Base-by-base conservation (phyloP, 2,329 filamentous ascomycete species). In the Chaetomium globosum region DNA sequence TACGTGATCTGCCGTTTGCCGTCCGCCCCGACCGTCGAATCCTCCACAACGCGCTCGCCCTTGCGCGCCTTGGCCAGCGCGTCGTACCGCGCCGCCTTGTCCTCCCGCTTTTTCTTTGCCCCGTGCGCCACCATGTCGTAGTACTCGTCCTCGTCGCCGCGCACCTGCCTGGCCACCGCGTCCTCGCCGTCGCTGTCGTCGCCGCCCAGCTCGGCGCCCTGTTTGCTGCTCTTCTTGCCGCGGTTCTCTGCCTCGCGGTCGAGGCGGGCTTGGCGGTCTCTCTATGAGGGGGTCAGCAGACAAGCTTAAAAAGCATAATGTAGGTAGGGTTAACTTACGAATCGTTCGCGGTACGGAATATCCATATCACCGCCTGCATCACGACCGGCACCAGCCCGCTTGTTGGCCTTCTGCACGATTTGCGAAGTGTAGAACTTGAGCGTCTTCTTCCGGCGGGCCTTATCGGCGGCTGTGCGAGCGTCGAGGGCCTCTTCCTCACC, bases 391-490 rank as follows among this genome's bases (percentile, higher is more conserved):
- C 83, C 87, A 6, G 88, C 87, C 63, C 91, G 91, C 76, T 92
- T 93, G 80, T 92, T 96, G 64, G 92, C 88, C 79, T 97, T 98
- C 76, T 98, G 94, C 31, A 91, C 90, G 70, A 99, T 95, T 76
- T 99, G 95, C 3, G 93, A 97, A 2, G 96, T 98, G 84, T 99
- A 99, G 83, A 99, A 99, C 68, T 93, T 90, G 65, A 99, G 85
- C 69, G 87, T 92, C 82, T 96, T 97, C 83, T 95, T 97, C 77
- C 91, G 91, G 66, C 87, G 86, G 0, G 89, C 91, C 79, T 99
- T 99, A 73, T 96, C 92, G 51, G 90, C 91, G 0, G 92, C 89
- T 67, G 94, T 88, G 67, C 88, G 85, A 12, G 88, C 87, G 61
- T 93, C 92, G 65, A 98, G 85, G 4, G 82, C 80, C 19, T 91